These are phyloP conservation scores for Verticillium nubilum DNA, from an alignment of 2,329 filamentous ascomycete genomes.

Conservation along the genomic window DNA sequence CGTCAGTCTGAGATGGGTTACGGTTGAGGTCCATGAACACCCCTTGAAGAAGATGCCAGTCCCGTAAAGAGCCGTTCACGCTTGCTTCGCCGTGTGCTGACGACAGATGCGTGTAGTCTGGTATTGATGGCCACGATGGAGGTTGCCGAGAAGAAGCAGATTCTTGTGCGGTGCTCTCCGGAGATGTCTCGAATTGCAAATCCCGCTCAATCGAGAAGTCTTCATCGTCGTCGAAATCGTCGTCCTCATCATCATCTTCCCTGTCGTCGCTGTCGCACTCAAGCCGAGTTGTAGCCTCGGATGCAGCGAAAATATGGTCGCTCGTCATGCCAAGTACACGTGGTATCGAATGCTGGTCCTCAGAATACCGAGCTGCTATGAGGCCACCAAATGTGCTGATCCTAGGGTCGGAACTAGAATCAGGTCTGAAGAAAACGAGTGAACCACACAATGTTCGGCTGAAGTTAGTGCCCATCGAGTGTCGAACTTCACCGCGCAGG, in stretches of 20 bases:
- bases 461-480: neutral
- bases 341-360: neutral
- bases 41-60: neutral
- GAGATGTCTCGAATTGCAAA: neutral
- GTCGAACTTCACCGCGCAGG: neutral
- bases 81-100: neutral
- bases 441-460: neutral
- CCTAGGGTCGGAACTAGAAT: neutral
- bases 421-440: neutral
- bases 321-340: neutral
- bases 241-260: neutral
- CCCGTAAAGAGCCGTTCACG: neutral
- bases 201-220: neutral
- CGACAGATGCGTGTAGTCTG: neutral
- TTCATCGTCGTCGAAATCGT: neutral
- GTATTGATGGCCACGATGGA: neutral
- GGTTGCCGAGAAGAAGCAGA: too few relatives aligned
- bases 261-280: neutral
- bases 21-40: neutral
- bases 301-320: neutral
- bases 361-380: neutral
- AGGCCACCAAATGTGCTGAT: neutral
- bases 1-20: neutral
- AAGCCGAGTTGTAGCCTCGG: neutral
- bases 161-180: too few relatives aligned